Conservation (phyloP, 2,329 filamentous ascomycete species). For the Diaporthe citrichinensis region DNA sequence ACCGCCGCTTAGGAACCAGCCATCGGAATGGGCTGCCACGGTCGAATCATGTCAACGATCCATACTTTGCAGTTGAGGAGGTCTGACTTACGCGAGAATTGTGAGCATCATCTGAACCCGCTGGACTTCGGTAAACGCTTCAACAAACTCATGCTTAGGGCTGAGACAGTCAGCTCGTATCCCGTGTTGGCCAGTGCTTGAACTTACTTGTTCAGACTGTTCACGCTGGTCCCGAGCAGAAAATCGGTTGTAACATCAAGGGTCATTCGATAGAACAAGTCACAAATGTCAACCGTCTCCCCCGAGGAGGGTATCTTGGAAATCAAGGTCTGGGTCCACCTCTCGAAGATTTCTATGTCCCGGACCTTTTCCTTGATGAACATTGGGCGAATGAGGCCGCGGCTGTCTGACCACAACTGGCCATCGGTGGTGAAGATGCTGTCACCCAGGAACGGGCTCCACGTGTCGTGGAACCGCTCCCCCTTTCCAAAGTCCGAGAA, state of each 20-base stretch:
- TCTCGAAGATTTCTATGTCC: slow-evolving; percentile 71
- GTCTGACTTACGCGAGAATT: slow-evolving; percentile 54
- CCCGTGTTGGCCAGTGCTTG: background rate
- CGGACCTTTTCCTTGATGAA: slow-evolving; percentile 63
- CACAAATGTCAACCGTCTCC: slow-evolving; percentile 70
- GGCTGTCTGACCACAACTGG: slow-evolving; percentile 65
- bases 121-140: slow-evolving; percentile 80
- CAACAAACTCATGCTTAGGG: slow-evolving; percentile 72
- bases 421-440: slow-evolving; percentile 70
- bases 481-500: slow-evolving; percentile 69
- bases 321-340: slow-evolving; percentile 70
- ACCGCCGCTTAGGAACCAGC: slow-evolving; percentile 71
- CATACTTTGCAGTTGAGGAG: background rate
- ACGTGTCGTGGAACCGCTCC: slow-evolving; percentile 56
- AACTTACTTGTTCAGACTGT: slow-evolving; percentile 59
- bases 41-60: background rate
- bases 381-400: slow-evolving; percentile 68
- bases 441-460: slow-evolving; percentile 65
- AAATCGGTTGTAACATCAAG: slow-evolving; percentile 79
- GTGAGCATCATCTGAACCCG: slow-evolving; percentile 75
- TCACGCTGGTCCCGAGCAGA: slow-evolving; percentile 72
- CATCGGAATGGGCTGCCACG: slow-evolving; percentile 67
- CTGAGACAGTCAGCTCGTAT: slow-evolving; percentile 51
- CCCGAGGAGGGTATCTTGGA: slow-evolving; percentile 69
- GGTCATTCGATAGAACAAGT: slow-evolving; percentile 75